Base-by-base conservation (phyloP, 768 basidiomycete species). In the Suillus alpinus region DNA sequence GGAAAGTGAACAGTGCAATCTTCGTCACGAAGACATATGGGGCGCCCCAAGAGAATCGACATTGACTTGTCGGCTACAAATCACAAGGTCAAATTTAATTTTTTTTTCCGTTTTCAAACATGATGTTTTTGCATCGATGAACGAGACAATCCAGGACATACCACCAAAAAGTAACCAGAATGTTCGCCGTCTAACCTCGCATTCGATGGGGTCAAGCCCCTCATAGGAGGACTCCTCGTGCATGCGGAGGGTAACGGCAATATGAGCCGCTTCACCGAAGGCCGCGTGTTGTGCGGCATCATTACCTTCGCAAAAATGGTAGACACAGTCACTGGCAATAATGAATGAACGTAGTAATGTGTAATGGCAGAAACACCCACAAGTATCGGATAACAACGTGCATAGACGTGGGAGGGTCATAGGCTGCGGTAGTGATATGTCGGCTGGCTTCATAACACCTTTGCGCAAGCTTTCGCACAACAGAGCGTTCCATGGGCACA, bases 131-230 rank as follows among this genome's bases (percentile, higher is more conserved):
- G 34, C 56, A 34, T 58, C 13, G 56, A 46, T 43, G 57, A 56
- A 43, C 61, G 43, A 62, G 55, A 49, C 6, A 29, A 59, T 44
- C 49, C 53, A 12, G 26, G 29, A 77, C 83, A 55, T 69, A 91
- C 91, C 94, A 71, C 90, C 92, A 68, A 94, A 95, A 40, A 94
- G 81, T 13, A 96, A 77, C 92, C 92, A 95, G 76, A 95, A 96
- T 34, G 85, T 84, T 59, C 94, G 80, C 58, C 94, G 83, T n/a
- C 93, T 79, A 16, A 95, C 84, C 73, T 95, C 91, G 63, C 87
- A 88, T 78, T 95, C 92, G 63, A 95, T 88, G 39, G 93, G 91
- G 72, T 92, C 89, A 60, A 94, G 80, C 10, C 84, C 85, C 58
- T 91, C 87, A 69, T 94, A 94, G 20, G 89, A 88, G 1, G 84